Conservation (phyloP, 148 eudicot species). For the Arctostaphylos glauca region DNA sequence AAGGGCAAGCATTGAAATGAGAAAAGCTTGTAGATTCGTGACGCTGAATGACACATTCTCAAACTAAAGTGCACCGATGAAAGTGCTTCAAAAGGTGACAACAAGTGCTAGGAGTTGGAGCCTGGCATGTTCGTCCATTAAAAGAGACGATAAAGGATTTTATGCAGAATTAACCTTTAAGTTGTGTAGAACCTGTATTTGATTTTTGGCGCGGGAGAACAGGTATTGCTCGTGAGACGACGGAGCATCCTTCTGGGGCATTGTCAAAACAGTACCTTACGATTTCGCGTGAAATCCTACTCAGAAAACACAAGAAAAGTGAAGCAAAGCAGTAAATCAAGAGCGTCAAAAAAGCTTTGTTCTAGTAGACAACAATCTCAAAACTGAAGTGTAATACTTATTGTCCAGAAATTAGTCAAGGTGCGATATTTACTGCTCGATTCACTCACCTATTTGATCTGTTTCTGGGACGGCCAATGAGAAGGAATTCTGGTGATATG, state of each 20-base stretch:
- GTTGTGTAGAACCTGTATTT: not conserved
- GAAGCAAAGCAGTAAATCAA: not conserved
- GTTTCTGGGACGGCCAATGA: constrained; percentile 46
- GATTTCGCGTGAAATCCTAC: constrained; percentile 24
- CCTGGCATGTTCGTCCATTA: no score
- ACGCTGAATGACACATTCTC: no score
- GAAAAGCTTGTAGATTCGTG: no score
- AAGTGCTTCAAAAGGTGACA: no score
- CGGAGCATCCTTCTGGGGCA: constrained; percentile 69
- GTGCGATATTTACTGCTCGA: not conserved
- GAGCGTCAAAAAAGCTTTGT: not conserved
- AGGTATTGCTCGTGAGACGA: constrained; percentile 45
- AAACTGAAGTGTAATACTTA: no score
- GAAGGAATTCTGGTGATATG: constrained; percentile 48
- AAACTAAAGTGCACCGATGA: no score
- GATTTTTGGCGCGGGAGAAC: constrained; percentile 15
- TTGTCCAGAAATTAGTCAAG: no score
- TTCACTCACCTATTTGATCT: not conserved
- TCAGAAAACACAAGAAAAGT: not conserved
- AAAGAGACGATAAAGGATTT: no score
- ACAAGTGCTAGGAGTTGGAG: no score
- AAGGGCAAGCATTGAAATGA: no score
- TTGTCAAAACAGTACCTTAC: constrained; percentile 47
- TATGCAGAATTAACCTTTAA: not conserved
- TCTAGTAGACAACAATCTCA: not conserved